Evolutionary conservation across 139 green algal genomes (phyloP).

Genomic region (Penium margaritaceum): DNA sequence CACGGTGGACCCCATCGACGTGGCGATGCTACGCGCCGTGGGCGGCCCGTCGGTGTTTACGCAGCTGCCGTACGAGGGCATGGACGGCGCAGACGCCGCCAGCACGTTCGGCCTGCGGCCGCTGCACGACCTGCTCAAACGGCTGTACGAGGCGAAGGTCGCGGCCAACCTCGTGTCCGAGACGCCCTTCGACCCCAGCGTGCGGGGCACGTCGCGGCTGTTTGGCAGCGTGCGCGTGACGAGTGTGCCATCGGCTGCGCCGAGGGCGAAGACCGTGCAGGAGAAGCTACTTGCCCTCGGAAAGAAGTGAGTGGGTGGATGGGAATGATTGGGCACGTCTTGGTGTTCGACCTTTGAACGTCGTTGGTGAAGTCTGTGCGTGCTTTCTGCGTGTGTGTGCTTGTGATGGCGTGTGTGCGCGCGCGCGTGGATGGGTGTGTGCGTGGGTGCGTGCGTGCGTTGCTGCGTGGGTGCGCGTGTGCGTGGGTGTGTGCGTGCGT

Average conservation of each 20-base stretch:
- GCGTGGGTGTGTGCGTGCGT: too few relatives aligned
- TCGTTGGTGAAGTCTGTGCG: too few relatives aligned
- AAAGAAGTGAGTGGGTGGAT: neutral
- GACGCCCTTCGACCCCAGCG: neutral
- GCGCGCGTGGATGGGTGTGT: too few relatives aligned
- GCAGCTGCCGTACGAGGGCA: neutral
- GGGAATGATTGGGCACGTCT: neutral
- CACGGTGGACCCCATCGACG: neutral
- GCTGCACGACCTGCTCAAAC: neutral
- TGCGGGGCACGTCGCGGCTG: neutral
- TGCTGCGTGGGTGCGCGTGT: too few relatives aligned
- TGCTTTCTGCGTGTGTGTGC: too few relatives aligned
- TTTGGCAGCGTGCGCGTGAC: constrained; percentile 1
- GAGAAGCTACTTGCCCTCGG: constrained; percentile 1
- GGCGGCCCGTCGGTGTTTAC: constrained; percentile 1
- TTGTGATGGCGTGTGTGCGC: too few relatives aligned
- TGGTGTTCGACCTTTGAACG: too few relatives aligned
- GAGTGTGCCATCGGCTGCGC: neutral
- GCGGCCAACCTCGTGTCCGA: neutral
- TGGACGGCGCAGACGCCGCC: neutral
- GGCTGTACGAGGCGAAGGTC: neutral
- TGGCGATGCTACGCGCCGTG: neutral
- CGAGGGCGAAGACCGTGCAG: neutral
- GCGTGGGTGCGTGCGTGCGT: too few relatives aligned
- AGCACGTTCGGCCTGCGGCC: neutral